Conservation (phyloP, 345 rosid species). For the Syzygium aqueum region DNA sequence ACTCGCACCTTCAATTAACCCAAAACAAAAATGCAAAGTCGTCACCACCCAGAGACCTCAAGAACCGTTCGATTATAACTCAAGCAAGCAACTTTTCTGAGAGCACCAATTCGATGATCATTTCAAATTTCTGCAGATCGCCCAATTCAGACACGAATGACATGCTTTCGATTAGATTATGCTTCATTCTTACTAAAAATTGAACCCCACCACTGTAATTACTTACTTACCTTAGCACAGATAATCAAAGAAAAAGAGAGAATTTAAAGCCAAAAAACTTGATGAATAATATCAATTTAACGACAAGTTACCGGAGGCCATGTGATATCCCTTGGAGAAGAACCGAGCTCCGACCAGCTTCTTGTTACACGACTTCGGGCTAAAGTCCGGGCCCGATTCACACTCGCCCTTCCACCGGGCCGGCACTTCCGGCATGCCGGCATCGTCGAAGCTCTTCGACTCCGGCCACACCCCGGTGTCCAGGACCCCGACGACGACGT, state of each 20-base stretch:
- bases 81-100: background rate
- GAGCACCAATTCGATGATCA: background rate
- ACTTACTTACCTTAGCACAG: background rate
- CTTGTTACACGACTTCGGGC: slow-evolving; percentile 52
- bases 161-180: background rate
- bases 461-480: slow-evolving; percentile 97
- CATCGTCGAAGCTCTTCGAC: slow-evolving; percentile 53
- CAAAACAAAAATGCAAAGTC: background rate
- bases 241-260: background rate
- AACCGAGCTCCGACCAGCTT: slow-evolving; percentile 77
- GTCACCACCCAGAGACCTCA: background rate
- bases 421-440: slow-evolving; percentile 61
- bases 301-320: slow-evolving; percentile 34
- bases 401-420: slow-evolving; percentile 68
- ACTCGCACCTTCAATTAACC: slow-evolving; percentile 15
- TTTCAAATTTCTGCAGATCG: background rate
- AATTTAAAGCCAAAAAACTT: background rate
- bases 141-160: background rate
- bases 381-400: slow-evolving; percentile 62
- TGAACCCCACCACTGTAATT: background rate
- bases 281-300: background rate
- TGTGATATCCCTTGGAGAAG: slow-evolving; percentile 65
- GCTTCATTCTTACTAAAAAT: background rate
- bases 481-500: slow-evolving; percentile 67
- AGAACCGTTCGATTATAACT: background rate